Conservation (phyloP, 1,284 basidiomycete genomes). For the Abortiporus biennis region DNA sequence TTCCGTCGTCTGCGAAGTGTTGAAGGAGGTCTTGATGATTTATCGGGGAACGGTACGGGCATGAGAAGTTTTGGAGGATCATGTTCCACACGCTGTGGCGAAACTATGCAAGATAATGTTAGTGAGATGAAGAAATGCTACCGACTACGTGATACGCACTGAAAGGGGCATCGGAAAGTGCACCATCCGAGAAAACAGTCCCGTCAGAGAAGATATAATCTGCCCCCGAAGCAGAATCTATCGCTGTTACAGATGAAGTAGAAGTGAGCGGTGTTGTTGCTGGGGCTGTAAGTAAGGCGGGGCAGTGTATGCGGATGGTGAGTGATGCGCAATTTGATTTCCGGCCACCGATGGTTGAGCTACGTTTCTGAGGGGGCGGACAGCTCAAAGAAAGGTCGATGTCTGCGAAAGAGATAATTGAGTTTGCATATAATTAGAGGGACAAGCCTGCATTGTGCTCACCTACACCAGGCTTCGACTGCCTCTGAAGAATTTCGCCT, state of each 20-base stretch:
- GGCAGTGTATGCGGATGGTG: conserved; percentile 18
- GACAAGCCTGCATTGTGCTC: not conserved
- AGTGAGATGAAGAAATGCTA: not conserved
- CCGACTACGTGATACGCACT: too few relatives aligned
- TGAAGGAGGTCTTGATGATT: too few relatives aligned
- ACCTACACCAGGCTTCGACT: conserved; percentile 20
- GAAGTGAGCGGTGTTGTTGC: conserved; percentile 1
- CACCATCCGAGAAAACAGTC: conserved; percentile 12
- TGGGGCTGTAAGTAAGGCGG: conserved; percentile 7
- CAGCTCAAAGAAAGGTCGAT: conserved; percentile 22
- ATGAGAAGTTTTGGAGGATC: too few relatives aligned
- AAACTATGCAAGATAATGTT: too few relatives aligned
- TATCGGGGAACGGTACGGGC: too few relatives aligned
- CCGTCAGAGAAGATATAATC: too few relatives aligned
- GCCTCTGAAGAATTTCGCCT: conserved; percentile 43
- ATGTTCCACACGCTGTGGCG: too few relatives aligned
- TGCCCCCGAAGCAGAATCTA: conserved; percentile 7
- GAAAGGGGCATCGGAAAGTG: conserved; percentile 10
- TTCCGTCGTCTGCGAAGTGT: not conserved
- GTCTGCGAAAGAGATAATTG: conserved; percentile 13
- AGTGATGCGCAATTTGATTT: conserved; percentile 22
- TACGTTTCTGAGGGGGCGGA: conserved; percentile 23
- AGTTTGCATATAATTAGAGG: not conserved
- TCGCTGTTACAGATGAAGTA: conserved; percentile 7
- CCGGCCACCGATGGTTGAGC: conserved; percentile 17